Conservation (phyloP, 1,139 yeast species). For the Yarrowia galli region DNA sequence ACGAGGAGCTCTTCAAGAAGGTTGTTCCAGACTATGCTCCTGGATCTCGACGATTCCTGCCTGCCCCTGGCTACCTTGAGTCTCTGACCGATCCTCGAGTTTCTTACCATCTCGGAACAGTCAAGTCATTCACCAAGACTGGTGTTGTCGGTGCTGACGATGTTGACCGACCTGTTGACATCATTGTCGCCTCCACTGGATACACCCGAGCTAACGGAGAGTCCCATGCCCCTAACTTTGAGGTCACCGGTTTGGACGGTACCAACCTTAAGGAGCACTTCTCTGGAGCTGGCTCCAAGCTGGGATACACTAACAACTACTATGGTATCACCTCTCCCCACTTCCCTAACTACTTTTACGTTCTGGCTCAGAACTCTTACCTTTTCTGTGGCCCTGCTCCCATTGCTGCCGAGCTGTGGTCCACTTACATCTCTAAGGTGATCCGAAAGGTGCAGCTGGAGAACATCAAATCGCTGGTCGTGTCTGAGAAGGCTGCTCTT, state of each 20-base stretch:
- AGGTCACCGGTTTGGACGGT: constrained; percentile 43
- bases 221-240: constrained; percentile 42
- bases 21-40: constrained; percentile 43
- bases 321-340: constrained; percentile 42
- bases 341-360: constrained; percentile 43
- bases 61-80: constrained; percentile 44
- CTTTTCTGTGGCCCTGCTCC: constrained; percentile 43
- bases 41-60: constrained; percentile 45
- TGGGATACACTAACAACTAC: constrained; percentile 40
- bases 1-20: constrained; percentile 42
- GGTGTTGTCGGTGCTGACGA: constrained; percentile 43
- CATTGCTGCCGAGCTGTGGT: constrained; percentile 42
- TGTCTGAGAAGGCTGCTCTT: constrained; percentile 41
- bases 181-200: constrained; percentile 45
- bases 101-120: constrained; percentile 31
- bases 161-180: constrained; percentile 41
- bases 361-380: constrained; percentile 43
- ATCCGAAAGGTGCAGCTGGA: constrained; percentile 43
- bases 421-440: constrained; percentile 41
- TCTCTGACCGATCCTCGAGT: constrained; percentile 42
- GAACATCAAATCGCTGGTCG: constrained; percentile 41
- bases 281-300: constrained; percentile 33
- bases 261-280: constrained; percentile 41
- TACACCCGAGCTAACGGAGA: constrained; percentile 41
- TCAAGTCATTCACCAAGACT: constrained; percentile 38